Conservation (phyloP, 495 filamentous ascomycete genomes). For the Neurospora sp. region DNA sequence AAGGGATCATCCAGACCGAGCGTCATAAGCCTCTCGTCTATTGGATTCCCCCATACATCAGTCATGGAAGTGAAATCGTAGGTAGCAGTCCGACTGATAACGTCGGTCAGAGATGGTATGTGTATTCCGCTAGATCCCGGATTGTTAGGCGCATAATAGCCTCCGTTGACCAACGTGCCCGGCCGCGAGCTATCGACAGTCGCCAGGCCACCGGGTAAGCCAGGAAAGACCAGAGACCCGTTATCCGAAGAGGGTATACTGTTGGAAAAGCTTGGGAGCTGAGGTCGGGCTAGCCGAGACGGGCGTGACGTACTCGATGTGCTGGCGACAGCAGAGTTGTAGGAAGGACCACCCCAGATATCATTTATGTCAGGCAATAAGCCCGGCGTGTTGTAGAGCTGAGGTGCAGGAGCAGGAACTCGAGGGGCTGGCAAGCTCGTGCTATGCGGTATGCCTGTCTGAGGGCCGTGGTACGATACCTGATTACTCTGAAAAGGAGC, state of each 20-base stretch:
- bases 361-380: not conserved
- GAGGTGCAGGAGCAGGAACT: not conserved
- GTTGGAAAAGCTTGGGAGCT: not conserved
- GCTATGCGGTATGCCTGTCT: not conserved
- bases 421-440: not conserved
- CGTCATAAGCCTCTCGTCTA: slow-evolving; percentile 2
- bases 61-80: slow-evolving; percentile 16
- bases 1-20: slow-evolving; percentile 39
- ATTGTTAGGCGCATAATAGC: not conserved
- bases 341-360: not conserved
- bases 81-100: not conserved
- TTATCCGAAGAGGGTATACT: not conserved
- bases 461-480: not conserved
- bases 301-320: not conserved
- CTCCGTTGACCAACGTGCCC: not conserved
- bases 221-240: not conserved
- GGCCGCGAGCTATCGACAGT: not conserved
- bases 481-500: not conserved
- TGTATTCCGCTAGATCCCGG: not conserved
- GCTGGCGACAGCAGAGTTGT: not conserved
- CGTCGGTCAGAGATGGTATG: not conserved
- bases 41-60: slow-evolving; percentile 17
- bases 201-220: not conserved
- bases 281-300: not conserved
- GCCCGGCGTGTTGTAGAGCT: not conserved